Base-by-base conservation (phyloP, 2,329 filamentous ascomycete species). In the Fusarium gaditjirri region DNA sequence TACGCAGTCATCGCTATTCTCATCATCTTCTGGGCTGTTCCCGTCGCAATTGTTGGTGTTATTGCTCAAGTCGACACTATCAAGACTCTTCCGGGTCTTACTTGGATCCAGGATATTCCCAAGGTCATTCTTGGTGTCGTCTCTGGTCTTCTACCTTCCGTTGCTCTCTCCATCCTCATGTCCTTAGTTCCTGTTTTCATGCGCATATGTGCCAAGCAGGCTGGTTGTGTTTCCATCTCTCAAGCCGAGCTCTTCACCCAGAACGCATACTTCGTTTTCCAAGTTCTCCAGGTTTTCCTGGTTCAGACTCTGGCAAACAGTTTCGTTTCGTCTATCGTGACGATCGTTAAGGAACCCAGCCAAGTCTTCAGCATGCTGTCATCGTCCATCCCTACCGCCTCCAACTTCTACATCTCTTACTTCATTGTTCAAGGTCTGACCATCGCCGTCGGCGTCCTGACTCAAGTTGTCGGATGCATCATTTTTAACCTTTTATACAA, bases 351-450 rank as follows among this genome's bases (percentile, higher is more conserved):
- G 0, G 75, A 93, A 8, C 94, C 94, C 2, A 78, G 82, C 11
- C 81, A 81, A 2, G 88, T 91, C 29, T 90, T 94, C 1, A 82
- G 78, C 6, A 83, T 95, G 56, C 85, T 97, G 14, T 92, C 94
- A 3, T 79, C 85, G 14, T 90, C 92, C 55, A 85, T 99, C 23
- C 96, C 96, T 17, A 91, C 89, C 46, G 91, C 94, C 0, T 95
- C 94, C 71, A 98, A 97, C 84, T 97, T 98, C 78, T 99, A 98
- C 83, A 92, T 98, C 57, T 93, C 82, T 19, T 97, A 97, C 83
- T 95, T 97, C 73, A 90, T 97, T 43, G 86, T 97, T 2, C 94
- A 97, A 80, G 94, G 94, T 55, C 84, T 97, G 53, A 92, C 90
- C 1, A 89, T 95, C 72, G 91, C 93, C n/a, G 87, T 92, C 1